These are phyloP conservation scores for Tremellales sp. DNA, from an alignment of 1,284 basidiomycete species.

Conservation along the genomic window DNA sequence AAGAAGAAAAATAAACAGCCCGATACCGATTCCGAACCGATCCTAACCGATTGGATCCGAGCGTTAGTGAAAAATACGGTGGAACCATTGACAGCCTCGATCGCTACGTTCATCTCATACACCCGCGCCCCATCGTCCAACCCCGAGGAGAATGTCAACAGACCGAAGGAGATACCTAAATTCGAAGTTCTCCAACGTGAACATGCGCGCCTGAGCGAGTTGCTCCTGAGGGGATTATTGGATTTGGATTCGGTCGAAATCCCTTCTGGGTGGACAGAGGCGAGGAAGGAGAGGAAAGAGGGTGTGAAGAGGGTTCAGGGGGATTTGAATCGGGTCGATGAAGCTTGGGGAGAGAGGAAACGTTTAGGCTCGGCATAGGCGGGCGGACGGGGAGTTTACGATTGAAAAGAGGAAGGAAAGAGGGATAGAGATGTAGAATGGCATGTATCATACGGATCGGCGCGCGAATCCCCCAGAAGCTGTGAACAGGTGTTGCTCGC, in stretches of 20 bases:
- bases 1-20: slow-evolving; percentile 46
- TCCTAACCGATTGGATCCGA: slow-evolving; percentile 43
- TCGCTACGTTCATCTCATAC: slow-evolving; percentile 36
- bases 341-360: slow-evolving; percentile 48
- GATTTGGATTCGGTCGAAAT: slow-evolving; percentile 52
- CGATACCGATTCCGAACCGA: slow-evolving; percentile 38
- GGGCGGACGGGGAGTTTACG: too few relatives aligned
- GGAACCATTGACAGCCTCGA: slow-evolving; percentile 30
- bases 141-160: slow-evolving; percentile 11
- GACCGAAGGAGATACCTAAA: slow-evolving; percentile 32
- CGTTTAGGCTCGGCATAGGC: too few relatives aligned
- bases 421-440: slow-evolving; percentile 17
- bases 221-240: slow-evolving; percentile 49
- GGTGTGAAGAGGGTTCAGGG: slow-evolving; percentile 49
- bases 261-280: slow-evolving; percentile 45
- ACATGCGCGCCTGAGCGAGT: slow-evolving; percentile 48
- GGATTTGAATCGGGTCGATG: slow-evolving; percentile 49
- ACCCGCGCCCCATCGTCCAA: slow-evolving; percentile 25
- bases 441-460: background rate
- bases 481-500: slow-evolving; percentile 3
- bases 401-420: too few relatives aligned
- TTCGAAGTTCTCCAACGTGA: slow-evolving; percentile 43
- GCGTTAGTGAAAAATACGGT: slow-evolving; percentile 25
- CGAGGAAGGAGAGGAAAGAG: slow-evolving; percentile 50
- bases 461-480: too few relatives aligned